phyloP scores from a whole-genome alignment of 139 green algal genomes.

The Picochlorum costavermella region DNA sequence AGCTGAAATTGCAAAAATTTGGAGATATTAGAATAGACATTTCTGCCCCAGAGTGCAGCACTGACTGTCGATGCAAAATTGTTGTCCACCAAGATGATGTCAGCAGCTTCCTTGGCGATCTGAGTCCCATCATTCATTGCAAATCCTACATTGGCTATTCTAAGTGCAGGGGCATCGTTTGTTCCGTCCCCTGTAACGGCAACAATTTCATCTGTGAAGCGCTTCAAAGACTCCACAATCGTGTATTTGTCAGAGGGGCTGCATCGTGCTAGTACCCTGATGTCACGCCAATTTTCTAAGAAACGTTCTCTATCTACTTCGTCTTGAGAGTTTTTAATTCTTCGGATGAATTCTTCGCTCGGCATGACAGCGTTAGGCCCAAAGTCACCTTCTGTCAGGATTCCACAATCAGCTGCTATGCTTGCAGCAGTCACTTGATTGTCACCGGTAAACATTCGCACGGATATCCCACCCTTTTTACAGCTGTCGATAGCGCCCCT shows the following conservation, averaged over 20 bases:
- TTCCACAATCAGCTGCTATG: conserved; percentile 79
- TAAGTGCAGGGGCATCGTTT: conserved; percentile 84
- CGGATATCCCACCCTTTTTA: conserved; percentile 73
- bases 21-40: conserved; percentile 71
- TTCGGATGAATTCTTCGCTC: conserved; percentile 46
- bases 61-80: conserved; percentile 77
- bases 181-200: conserved; percentile 72
- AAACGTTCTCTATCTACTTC: conserved; percentile 47
- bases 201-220: conserved; percentile 32
- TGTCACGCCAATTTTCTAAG: conserved; percentile 47
- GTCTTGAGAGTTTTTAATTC: conserved; percentile 51
- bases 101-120: conserved; percentile 73
- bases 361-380: conserved; percentile 43
- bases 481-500: conserved; percentile 66
- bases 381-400: conserved; percentile 42
- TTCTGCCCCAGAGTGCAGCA: conserved; percentile 77
- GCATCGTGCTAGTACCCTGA: conserved; percentile 86
- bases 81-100: conserved; percentile 89
- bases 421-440: conserved; percentile 73
- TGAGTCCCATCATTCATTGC: conserved; percentile 72
- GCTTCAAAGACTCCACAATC: conserved; percentile 50
- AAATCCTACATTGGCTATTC: conserved; percentile 75
- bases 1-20: conserved; percentile 87
- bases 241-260: conserved; percentile 83
- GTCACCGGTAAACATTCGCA: conserved; percentile 96